These are phyloP conservation scores for Diutina mesorugosa DNA, from an alignment of 1,139 yeast genomes.

Conservation along the genomic window DNA sequence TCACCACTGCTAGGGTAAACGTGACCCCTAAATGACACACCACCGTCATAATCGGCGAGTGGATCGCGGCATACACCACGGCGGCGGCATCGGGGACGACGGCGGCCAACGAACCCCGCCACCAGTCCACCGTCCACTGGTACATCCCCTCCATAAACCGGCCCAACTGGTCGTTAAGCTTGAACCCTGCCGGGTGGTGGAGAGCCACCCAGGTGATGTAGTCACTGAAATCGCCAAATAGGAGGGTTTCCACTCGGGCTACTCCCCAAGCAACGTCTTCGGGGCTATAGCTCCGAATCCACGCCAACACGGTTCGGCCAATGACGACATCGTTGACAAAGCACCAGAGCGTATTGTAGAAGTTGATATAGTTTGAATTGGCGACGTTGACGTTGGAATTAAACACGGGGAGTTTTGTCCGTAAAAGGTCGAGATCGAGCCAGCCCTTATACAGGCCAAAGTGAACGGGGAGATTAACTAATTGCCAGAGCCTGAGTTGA, in stretches of 20 bases:
- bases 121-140: constrained; percentile 70
- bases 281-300: background rate
- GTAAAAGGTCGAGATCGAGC: constrained; percentile 12
- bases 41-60: background rate
- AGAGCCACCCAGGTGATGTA: constrained; percentile 67
- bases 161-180: constrained; percentile 79
- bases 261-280: constrained; percentile 8
- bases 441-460: constrained; percentile 41
- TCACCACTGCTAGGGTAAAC: constrained; percentile 47
- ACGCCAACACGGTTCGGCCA: constrained; percentile 23
- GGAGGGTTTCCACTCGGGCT: constrained; percentile 9
- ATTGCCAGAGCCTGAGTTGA: constrained; percentile 65
- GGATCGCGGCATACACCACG: background rate
- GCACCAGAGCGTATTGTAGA: constrained; percentile 84
- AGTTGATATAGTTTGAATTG: constrained; percentile 69
- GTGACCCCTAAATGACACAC: constrained; percentile 41
- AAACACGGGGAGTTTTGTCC: constrained; percentile 16
- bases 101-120: constrained; percentile 24
- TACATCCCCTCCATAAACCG: constrained; percentile 77
- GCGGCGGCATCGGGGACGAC: background rate
- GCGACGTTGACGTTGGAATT: constrained; percentile 28
- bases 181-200: constrained; percentile 84
- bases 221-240: constrained; percentile 23
- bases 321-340: constrained; percentile 69
- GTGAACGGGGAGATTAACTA: constrained; percentile 73